phyloP scores from a whole-genome alignment of 257 asterid species.

The Cordia subcordata region DNA sequence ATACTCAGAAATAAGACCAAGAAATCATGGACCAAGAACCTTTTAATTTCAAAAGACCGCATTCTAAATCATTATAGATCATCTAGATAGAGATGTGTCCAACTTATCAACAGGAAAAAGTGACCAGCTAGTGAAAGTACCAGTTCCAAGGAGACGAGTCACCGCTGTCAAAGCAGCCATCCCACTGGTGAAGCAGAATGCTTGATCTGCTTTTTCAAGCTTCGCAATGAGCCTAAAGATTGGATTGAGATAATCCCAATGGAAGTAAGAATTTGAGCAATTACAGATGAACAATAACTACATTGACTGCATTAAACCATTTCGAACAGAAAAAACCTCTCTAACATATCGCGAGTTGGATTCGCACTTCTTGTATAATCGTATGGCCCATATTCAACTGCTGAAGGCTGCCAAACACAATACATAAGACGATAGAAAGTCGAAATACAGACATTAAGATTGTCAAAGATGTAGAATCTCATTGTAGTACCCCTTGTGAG shows the following conservation, averaged over 20 bases:
- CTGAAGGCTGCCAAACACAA: slow-evolving; percentile 70
- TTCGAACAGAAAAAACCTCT: slow-evolving; percentile 44
- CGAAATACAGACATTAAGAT: neutral
- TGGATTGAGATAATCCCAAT: neutral
- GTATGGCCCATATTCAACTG: slow-evolving; percentile 63
- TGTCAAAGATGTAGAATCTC: neutral
- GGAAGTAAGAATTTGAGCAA: slow-evolving; percentile 4
- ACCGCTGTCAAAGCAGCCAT: slow-evolving; percentile 97
- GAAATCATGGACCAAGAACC: too few species aligned
- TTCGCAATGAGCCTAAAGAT: slow-evolving; percentile 72
- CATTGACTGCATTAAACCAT: slow-evolving; percentile 5
- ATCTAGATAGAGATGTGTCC: too few species aligned
- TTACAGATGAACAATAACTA: neutral
- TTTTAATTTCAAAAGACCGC: too few species aligned
- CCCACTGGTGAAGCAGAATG: slow-evolving; percentile 93
- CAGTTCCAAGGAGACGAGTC: slow-evolving; percentile 72
- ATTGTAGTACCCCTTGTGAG: neutral
- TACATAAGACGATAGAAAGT: neutral
- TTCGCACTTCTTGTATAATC: slow-evolving; percentile 97
- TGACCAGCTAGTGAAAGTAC: slow-evolving; percentile 20
- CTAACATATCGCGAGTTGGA: slow-evolving; percentile 87
- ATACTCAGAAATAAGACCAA: too few species aligned
- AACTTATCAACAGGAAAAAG: too few species aligned
- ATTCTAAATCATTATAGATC: too few species aligned
- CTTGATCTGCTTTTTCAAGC: slow-evolving; percentile 89